Base-by-base conservation (phyloP, 768 basidiomycete species). In the Suillus spraguei region DNA sequence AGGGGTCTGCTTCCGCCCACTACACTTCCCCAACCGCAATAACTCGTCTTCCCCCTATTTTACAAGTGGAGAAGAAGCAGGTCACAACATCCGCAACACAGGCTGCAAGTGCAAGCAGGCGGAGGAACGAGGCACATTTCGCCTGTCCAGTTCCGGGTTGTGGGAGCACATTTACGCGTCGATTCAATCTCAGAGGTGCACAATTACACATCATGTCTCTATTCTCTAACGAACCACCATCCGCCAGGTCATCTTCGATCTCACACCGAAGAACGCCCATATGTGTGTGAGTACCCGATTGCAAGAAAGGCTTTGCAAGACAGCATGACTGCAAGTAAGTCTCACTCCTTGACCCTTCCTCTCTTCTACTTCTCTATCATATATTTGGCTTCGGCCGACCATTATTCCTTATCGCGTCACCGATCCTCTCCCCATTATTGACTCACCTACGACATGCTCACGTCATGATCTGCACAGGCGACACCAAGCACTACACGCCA, bases 311-410 rank as follows among this genome's bases (percentile, higher is more conserved):
- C 32, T 97, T 97, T 74, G 95, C 95, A 59, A 85, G 95, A 52
- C 94, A 96, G 74, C 95, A 98, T 75, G 95, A 98, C 73, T 97
- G 95, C 91, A 97, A 97, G 90, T 92, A 71, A 73, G 91, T 87
- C 20, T 47, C 33, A 22, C 28, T 54, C 13, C n/a, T 4, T 42
- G 42, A 44, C 32, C 16, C 50, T 54, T 54, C 53, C 33, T 38
- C 35, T 58, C 16, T 56, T 24, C n/a, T 58, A 16, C 39, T 32
- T 42, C 56, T 60, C 46, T n/a, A 24, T 22, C 17, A 14, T 46
- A 38, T n/a, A 22, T 28, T 58, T 58, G 55, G 24, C 55, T 17
- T 39, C 55, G 38, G 38, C 38, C 55, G 33, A 28, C 38, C 24
- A 38, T 5, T 24, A 16, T 58, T 3, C 36, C 36, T 56, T 36